Base-by-base conservation (phyloP, 257 asterid species). In the Petunia axillaris region DNA sequence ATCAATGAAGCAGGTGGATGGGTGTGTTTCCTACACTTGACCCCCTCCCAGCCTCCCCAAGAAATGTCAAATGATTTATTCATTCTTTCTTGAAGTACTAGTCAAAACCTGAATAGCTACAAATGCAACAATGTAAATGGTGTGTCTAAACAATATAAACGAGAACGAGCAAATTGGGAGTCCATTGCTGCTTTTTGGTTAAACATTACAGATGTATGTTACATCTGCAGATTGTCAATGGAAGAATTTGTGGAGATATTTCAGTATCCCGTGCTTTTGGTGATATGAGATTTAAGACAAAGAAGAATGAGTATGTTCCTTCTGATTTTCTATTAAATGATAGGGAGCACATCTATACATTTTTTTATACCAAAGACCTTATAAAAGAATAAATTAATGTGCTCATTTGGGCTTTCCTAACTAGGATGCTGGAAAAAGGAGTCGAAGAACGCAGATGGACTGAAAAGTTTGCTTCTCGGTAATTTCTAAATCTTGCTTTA, bases 241-340 rank as follows among this genome's bases (percentile, higher is more conserved):
- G 99, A 82, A 90, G 99, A 86, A 92, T 96, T 46, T 94, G 99
- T 76, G 98, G 98, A 63, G 98, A 96, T 80, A 91, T 96, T 35
- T 87, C 99, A 48, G 98, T 96, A 36, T 94, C 99, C 55, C 99
- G 98, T 84, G 91, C 99, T 76, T 94, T 96, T 85, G 99, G 99
- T n/a, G 99, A 96, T 85, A 83, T 89, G 68, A 88, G 97, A 77
- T 96, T 96, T 76, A 96, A 96, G 91, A 89, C 87, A 81, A 92
- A 90, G 92, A 94, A 91, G 88, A 79, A 84, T 4, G 97, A 94
- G 98, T 95, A 80, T 44, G 92, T 80, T 37, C 64, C 40, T 71
- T 66, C 65, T 8, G 65, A 41, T 86, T 74, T 25, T 79, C 36
- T 76, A 66, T 6, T 54, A 70, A 82, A 54, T 73, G 46, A 73